phyloP scores from a whole-genome alignment of 2,329 filamentous ascomycete species.

The Blastomyces percursus region DNA sequence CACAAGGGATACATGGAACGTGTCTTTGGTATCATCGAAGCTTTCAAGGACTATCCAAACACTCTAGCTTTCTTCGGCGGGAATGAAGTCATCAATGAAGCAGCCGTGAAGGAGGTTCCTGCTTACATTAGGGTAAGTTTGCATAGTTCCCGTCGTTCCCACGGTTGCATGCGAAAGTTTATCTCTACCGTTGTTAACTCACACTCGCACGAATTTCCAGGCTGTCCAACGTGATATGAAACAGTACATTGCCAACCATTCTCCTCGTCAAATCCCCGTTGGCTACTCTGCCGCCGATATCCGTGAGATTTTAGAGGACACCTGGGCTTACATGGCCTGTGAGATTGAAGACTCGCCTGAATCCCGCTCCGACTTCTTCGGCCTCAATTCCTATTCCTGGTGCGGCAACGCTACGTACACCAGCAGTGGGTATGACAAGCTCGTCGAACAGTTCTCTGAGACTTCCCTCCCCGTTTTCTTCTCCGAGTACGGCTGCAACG shows the following conservation, averaged over 20 bases:
- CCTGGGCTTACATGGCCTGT: conserved; percentile 52
- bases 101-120: conserved; percentile 44
- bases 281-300: conserved; percentile 60
- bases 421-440: conserved; percentile 43
- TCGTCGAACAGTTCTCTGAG: conserved; percentile 49
- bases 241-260: conserved; percentile 53
- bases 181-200: conserved; percentile 15
- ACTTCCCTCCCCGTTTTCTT: conserved; percentile 54
- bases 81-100: conserved; percentile 58
- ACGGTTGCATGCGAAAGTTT: conserved; percentile 1
- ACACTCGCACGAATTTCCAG: conserved; percentile 21
- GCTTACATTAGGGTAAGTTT: conserved; percentile 45
- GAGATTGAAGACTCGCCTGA: conserved; percentile 37
- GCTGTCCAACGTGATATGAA: conserved; percentile 58
- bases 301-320: conserved; percentile 48
- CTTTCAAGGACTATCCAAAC: conserved; percentile 57
- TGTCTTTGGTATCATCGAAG: conserved; percentile 53
- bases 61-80: conserved; percentile 56
- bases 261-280: conserved; percentile 49
- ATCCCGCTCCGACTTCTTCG: conserved; percentile 53
- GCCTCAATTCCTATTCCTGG: conserved; percentile 60
- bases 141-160: neutral
- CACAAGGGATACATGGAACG: conserved; percentile 45
- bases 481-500: conserved; percentile 57
- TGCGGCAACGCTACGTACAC: conserved; percentile 49